A percentile compares a stretch with the other conserved stretches of the same genome.
Conservation (phyloP, 202 grass and related monocot species). For the Eragrostis tef region DNA sequence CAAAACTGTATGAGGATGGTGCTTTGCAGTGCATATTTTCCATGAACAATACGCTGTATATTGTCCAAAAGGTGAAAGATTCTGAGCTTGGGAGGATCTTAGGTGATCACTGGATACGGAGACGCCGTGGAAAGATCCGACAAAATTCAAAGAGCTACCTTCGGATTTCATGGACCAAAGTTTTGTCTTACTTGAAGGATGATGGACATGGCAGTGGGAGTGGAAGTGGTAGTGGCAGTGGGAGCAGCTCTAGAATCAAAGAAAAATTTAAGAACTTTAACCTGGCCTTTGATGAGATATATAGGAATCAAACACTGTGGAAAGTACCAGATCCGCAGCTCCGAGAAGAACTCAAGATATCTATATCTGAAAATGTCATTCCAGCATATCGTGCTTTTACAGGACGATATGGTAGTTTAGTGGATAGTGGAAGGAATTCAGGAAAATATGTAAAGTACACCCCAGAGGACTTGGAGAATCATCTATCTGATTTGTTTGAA, state of each 20-base stretch:
- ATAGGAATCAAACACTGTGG: constrained; percentile 86
- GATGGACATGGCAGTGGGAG: constrained; percentile 63
- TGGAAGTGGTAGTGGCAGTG: constrained; percentile 52
- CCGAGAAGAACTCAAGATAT: constrained; percentile 93
- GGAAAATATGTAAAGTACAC: constrained; percentile 83
- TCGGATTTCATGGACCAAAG: constrained; percentile 88
- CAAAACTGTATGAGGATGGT: constrained; percentile 81
- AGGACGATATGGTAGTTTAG: constrained; percentile 77
- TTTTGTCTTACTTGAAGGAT: constrained; percentile 84
- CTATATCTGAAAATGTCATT: constrained; percentile 89
- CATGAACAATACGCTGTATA: constrained; percentile 95
- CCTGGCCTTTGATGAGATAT: constrained; percentile 82
- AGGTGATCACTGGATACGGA: constrained; percentile 84
- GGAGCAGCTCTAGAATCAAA: constrained; percentile 71
- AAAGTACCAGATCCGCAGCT: constrained; percentile 90
- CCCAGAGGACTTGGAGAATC: constrained; percentile 83
- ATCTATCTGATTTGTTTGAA: constrained; percentile 85
- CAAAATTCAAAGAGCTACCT: constrained; percentile 91
- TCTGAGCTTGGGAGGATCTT: constrained; percentile 88
- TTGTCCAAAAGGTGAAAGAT: constrained; percentile 83
- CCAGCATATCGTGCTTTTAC: constrained; percentile 93
- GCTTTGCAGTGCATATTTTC: constrained; percentile 90
- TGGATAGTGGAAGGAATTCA: constrained; percentile 74
- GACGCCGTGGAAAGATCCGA: constrained; percentile 73
- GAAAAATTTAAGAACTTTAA: constrained; percentile 97